Conservation (phyloP, 2,329 filamentous ascomycete genomes). For the Huntiella decipiens region DNA sequence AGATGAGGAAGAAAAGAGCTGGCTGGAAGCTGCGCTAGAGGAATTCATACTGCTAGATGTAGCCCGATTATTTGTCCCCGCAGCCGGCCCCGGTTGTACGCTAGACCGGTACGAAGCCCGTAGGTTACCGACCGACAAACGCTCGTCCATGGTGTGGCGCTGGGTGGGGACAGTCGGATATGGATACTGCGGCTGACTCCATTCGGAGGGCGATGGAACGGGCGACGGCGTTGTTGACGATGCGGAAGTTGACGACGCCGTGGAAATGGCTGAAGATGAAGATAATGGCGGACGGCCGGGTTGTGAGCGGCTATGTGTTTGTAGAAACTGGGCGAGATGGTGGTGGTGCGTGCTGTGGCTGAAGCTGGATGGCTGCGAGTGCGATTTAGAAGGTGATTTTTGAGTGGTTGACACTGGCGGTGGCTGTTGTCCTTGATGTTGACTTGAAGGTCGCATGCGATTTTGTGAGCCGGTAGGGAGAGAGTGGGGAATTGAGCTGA, state of each 20-base stretch:
- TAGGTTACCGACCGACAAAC: constrained; percentile 8
- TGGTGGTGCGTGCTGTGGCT: constrained; percentile 1
- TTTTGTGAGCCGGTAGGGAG: background rate
- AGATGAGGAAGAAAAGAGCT: background rate
- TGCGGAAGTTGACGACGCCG: constrained; percentile 3
- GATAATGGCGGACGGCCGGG: constrained; percentile 1
- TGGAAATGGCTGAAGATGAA: constrained; percentile 5
- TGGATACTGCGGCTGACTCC: constrained; percentile 2
- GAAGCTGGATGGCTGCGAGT: constrained; percentile 4
- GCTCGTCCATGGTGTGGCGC: constrained; percentile 11
- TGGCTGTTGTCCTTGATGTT: constrained; percentile 2
- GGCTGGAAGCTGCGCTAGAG: constrained; percentile 1
- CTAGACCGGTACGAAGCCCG: constrained; percentile 6
- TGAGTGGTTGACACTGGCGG: background rate
- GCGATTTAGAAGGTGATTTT: background rate
- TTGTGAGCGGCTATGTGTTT: background rate
- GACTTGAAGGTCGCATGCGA: constrained; percentile 9
- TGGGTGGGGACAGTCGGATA: background rate
- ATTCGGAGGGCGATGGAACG: constrained; percentile 8
- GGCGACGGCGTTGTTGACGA: constrained; percentile 3
- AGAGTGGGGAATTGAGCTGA: background rate
- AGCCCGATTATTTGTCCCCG: constrained; percentile 1
- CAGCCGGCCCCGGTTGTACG: constrained; percentile 2
- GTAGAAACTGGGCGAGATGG: constrained; percentile 1
- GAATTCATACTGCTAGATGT: constrained; percentile 2